phyloP scores from a whole-genome alignment of 2,329 filamentous ascomycete genomes.

The Cordyceps pruinosa region DNA sequence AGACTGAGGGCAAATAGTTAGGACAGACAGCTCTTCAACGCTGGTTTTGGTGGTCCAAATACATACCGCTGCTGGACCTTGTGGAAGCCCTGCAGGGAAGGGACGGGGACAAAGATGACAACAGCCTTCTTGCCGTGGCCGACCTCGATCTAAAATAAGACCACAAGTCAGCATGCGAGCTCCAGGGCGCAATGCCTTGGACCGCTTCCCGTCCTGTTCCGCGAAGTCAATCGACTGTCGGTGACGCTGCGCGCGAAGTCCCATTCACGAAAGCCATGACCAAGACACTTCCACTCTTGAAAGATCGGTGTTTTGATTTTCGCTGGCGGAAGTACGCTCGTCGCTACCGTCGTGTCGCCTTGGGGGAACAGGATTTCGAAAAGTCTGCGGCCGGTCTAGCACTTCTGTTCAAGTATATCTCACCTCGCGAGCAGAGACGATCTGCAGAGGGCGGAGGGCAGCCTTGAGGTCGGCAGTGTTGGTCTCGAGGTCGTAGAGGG shows the following conservation, averaged over 20 bases:
- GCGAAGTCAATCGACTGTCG: constrained; percentile 31
- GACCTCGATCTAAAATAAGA: constrained; percentile 87
- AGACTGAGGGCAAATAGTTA: constrained; percentile 57
- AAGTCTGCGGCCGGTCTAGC: constrained; percentile 15
- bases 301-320: background rate
- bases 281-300: background rate
- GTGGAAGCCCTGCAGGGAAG: constrained; percentile 97
- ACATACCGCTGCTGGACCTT: constrained; percentile 96
- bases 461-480: constrained; percentile 98
- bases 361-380: constrained; percentile 40
- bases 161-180: constrained; percentile 69
- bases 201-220: constrained; percentile 72
- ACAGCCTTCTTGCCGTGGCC: constrained; percentile 99
- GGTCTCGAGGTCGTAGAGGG: constrained; percentile 98
- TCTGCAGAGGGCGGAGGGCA: constrained; percentile 94
- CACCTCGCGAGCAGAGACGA: constrained; percentile 99
- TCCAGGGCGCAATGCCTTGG: constrained; percentile 61
- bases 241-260: constrained; percentile 16
- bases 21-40: background rate
- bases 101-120: constrained; percentile 99
- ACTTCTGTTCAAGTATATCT: constrained; percentile 44
- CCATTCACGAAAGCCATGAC: constrained; percentile 10
- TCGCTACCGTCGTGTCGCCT: constrained; percentile 17
- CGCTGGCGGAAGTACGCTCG: constrained; percentile 9
- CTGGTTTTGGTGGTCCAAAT: background rate